Percentiles rank a stretch among this genome's conserved stretches.
Conservation (phyloP, 768 basidiomycete genomes). For the Auriscalpium microsporum region DNA sequence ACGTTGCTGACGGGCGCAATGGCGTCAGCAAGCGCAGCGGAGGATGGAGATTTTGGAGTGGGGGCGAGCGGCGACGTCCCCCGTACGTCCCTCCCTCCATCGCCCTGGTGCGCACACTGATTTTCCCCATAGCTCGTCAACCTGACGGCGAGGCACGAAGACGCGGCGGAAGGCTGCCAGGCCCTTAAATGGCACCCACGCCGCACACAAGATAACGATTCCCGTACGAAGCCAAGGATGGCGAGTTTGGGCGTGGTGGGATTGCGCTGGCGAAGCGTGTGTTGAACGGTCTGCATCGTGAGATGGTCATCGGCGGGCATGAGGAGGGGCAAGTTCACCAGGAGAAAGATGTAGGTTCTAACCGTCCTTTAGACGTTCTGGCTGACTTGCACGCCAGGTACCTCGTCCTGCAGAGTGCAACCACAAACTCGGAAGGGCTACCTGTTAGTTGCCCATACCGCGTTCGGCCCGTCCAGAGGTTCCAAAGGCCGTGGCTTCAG, state of each 20-base stretch:
- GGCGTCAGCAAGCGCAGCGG: too few species aligned
- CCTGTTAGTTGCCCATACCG: conserved; percentile 85
- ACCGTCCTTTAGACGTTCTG: neutral
- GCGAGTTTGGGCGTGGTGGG: conserved; percentile 19
- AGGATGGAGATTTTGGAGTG: too few species aligned
- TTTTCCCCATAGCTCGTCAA: too few species aligned
- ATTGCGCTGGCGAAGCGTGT: conserved; percentile 44
- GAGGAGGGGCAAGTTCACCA: conserved; percentile 95
- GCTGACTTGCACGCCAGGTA: conserved; percentile 46
- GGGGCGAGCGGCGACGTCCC: too few species aligned
- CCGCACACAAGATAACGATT: too few species aligned
- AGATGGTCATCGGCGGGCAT: conserved; percentile 83
- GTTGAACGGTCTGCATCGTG: conserved; percentile 79
- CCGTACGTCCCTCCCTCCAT: too few species aligned
- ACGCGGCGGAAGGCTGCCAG: too few species aligned
- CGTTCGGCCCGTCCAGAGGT: conserved; percentile 61
- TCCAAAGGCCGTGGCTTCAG: conserved; percentile 74
- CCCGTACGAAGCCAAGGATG: conserved; percentile 12
- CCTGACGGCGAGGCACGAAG: too few species aligned
- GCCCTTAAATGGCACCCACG: too few species aligned
- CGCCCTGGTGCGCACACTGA: too few species aligned
- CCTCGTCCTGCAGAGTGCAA: conserved; percentile 88
- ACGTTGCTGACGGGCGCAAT: too few species aligned
- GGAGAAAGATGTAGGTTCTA: conserved; percentile 71
- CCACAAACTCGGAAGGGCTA: conserved; percentile 88